Evolutionary conservation across 2,329 filamentous ascomycete species (phyloP).

Genomic region (Alternaria longipes): DNA sequence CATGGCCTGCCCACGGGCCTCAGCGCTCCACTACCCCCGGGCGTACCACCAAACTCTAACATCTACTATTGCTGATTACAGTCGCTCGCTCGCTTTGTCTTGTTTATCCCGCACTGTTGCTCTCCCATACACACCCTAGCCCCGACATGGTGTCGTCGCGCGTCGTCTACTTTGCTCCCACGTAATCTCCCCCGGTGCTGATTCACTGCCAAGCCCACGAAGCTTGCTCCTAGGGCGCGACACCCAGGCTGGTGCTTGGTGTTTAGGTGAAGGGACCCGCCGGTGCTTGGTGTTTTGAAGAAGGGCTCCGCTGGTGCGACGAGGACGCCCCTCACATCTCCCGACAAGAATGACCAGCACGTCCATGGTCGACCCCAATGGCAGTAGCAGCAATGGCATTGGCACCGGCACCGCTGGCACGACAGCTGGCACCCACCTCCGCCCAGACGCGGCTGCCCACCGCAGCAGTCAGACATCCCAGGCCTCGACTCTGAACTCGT

Average conservation of each 20-base stretch:
- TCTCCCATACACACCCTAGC: neutral
- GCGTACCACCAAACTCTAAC: constrained; percentile 1
- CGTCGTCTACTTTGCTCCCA: constrained; percentile 37
- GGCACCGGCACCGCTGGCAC: neutral
- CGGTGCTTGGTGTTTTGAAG: constrained; percentile 5
- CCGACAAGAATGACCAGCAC: constrained; percentile 40
- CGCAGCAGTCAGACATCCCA: neutral
- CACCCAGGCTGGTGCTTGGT: constrained; percentile 21
- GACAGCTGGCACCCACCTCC: constrained; percentile 23
- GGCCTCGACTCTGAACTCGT: constrained; percentile 11
- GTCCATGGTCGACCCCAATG: constrained; percentile 39
- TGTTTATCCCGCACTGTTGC: constrained; percentile 12
- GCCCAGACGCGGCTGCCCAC: constrained; percentile 28
- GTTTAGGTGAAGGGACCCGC: constrained; percentile 10
- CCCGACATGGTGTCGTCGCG: constrained; percentile 38
- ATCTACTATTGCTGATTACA: neutral
- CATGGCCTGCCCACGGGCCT: constrained; percentile 10
- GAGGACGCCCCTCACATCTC: constrained; percentile 27
- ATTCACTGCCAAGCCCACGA: constrained; percentile 29
- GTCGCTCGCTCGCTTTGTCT: constrained; percentile 1
- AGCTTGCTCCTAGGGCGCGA: constrained; percentile 23
- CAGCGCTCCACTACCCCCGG: constrained; percentile 14
- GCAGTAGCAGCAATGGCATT: neutral
- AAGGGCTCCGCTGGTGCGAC: constrained; percentile 30
- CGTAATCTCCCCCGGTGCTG: constrained; percentile 34